Conservation (phyloP, 2,329 filamentous ascomycete genomes). For the Fusarium heterosporum region DNA sequence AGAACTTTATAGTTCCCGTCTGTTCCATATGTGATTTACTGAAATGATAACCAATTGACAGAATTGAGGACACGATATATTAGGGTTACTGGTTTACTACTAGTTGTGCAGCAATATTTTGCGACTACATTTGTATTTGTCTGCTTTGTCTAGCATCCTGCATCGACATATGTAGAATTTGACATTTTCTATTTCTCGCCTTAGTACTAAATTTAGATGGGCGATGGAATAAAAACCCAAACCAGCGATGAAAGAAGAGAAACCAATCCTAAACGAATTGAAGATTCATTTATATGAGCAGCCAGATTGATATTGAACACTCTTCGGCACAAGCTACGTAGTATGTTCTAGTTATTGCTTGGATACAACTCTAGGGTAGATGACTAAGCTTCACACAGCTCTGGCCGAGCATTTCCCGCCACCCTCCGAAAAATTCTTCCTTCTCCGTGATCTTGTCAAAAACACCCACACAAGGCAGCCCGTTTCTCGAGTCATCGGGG, state of each 20-base stretch:
- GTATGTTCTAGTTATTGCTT: neutral
- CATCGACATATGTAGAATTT: no score
- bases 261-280: neutral
- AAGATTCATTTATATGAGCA: neutral
- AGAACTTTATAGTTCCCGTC: neutral
- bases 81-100: neutral
- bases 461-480: constrained; percentile 51
- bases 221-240: no score
- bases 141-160: no score
- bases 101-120: no score
- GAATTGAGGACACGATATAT: neutral
- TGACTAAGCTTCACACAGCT: constrained; percentile 33
- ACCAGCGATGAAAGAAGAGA: no score
- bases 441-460: constrained; percentile 51
- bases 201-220: no score
- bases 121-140: no score
- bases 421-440: constrained; percentile 53
- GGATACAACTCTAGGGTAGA: constrained; percentile 2
- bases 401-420: constrained; percentile 43
- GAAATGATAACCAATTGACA: neutral
- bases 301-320: neutral
- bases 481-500: constrained; percentile 47
- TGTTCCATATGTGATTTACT: neutral
- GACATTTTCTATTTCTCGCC: no score
- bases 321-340: no score